A percentile compares a stretch with the other conserved stretches of the same genome.
phyloP scores from a whole-genome alignment of 176 grass and related monocot genomes.

The Chloris gayana region DNA sequence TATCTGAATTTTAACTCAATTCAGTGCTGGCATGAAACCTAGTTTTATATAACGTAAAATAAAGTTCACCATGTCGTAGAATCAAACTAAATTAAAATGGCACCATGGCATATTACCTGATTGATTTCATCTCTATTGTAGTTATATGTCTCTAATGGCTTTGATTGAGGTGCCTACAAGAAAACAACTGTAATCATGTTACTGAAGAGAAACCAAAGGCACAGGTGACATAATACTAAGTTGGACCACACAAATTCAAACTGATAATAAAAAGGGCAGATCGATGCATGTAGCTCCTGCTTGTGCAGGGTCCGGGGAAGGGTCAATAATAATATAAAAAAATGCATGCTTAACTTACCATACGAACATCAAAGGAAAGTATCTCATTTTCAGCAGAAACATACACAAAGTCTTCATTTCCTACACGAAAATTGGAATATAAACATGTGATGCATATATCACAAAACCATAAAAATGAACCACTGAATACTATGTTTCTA shows the following conservation, averaged over 20 bases:
- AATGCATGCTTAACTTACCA: slow-evolving; percentile 52
- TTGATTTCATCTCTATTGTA: slow-evolving; percentile 99
- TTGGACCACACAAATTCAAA: slow-evolving; percentile 21
- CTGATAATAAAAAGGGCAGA: slow-evolving; percentile 14
- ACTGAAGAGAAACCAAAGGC: slow-evolving; percentile 39
- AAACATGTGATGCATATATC: slow-evolving; percentile 1
- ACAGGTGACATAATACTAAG: background rate
- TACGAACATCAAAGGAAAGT: slow-evolving; percentile 68
- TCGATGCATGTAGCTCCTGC: no score
- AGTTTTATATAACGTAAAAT: background rate
- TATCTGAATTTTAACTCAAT: slow-evolving; percentile 9
- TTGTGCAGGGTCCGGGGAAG: no score
- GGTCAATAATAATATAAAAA: slow-evolving; percentile 4
- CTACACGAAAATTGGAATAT: slow-evolving; percentile 44
- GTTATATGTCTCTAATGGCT: slow-evolving; percentile 78
- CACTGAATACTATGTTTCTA: slow-evolving; percentile 26
- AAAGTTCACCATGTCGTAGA: slow-evolving; percentile 5
- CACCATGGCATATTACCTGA: slow-evolving; percentile 60
- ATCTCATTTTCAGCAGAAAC: slow-evolving; percentile 69
- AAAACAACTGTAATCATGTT: slow-evolving; percentile 37
- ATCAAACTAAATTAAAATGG: slow-evolving; percentile 17
- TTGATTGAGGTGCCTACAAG: slow-evolving; percentile 71
- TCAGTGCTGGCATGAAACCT: slow-evolving; percentile 2
- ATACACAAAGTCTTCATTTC: slow-evolving; percentile 89
- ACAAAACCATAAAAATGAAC: background rate